phyloP scores from a whole-genome alignment of 2,329 filamentous ascomycete genomes.

The Monosporascus sp. region DNA sequence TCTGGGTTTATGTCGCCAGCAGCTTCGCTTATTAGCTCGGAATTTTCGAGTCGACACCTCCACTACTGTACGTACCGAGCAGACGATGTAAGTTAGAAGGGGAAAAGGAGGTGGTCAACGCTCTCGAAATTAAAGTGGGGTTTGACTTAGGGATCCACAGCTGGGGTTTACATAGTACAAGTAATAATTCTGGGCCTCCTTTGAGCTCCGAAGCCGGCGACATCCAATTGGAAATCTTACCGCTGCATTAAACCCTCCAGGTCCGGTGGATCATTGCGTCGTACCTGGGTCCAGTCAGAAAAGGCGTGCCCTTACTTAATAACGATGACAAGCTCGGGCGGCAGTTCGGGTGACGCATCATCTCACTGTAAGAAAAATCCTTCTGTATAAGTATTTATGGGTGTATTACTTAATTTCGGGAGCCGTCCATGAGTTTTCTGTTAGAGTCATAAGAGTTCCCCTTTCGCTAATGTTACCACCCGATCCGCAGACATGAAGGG shows the following conservation, averaged over 20 bases:
- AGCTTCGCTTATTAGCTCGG: too few relatives aligned
- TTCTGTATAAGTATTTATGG: not conserved
- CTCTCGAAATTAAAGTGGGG: not conserved
- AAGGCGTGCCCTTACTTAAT: constrained; percentile 5
- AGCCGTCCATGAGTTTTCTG: not conserved
- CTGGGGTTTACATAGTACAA: too few relatives aligned
- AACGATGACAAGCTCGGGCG: constrained; percentile 19
- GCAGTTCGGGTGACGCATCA: not conserved
- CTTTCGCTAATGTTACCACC: constrained; percentile 9
- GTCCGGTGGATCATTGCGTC: not conserved
- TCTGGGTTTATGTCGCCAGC: too few relatives aligned
- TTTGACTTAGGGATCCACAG: not conserved
- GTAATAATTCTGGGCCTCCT: not conserved
- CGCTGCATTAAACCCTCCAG: not conserved
- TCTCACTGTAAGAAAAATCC: not conserved
- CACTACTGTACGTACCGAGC: too few relatives aligned
- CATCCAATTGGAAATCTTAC: constrained; percentile 13
- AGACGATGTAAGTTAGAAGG: too few relatives aligned
- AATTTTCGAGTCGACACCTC: too few relatives aligned
- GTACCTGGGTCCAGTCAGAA: too few relatives aligned
- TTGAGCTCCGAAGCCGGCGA: constrained; percentile 16
- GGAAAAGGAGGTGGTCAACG: too few relatives aligned
- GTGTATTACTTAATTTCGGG: not conserved
- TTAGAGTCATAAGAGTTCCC: not conserved
- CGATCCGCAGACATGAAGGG: constrained; percentile 55